Evolutionary conservation across 1,139 yeast species (phyloP).

Genomic region (Debaryomycetaceae sp.): DNA sequence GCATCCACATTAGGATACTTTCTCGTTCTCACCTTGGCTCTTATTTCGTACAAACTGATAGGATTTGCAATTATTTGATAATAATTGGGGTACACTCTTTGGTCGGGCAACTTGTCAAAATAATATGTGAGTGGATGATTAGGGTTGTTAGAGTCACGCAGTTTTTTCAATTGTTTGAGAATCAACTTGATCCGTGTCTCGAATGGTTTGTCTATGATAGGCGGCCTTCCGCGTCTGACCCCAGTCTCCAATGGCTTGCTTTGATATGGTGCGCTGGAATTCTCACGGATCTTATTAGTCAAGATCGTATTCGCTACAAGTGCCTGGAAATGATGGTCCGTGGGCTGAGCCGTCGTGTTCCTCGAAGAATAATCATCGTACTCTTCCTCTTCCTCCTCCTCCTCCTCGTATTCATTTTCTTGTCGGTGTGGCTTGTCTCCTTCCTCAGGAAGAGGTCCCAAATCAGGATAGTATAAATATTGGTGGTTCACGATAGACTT

Average conservation of each 20-base stretch:
- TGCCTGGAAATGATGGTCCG: constrained; percentile 12
- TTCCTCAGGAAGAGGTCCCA: constrained; percentile 71
- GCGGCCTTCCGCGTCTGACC: constrained; percentile 89
- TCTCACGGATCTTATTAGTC: constrained; percentile 8
- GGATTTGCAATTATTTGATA: constrained; percentile 65
- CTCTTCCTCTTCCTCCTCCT: constrained; percentile 30
- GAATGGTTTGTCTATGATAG: constrained; percentile 90
- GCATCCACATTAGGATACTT: constrained; percentile 73
- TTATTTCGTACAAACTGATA: constrained; percentile 75
- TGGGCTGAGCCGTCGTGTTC: constrained; percentile 7
- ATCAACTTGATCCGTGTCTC: constrained; percentile 89
- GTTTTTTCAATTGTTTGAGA: constrained; percentile 74
- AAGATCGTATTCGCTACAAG: constrained; percentile 9
- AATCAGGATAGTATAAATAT: constrained; percentile 58
- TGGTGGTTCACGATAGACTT: constrained; percentile 38
- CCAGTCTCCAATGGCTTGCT: constrained; percentile 44
- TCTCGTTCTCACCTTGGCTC: constrained; percentile 82
- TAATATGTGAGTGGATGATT: constrained; percentile 49
- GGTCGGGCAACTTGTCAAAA: constrained; percentile 84
- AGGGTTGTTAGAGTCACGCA: constrained; percentile 51
- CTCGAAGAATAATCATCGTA: constrained; percentile 8
- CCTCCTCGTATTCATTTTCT: constrained; percentile 21
- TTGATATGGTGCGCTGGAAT: constrained; percentile 10
- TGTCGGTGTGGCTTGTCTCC: constrained; percentile 12
- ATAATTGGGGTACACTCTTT: constrained; percentile 62